Percentiles rank a stretch among this genome's conserved stretches.
Evolutionary conservation across 306 rosid species (phyloP).

Genomic region (Geum urbanum): DNA sequence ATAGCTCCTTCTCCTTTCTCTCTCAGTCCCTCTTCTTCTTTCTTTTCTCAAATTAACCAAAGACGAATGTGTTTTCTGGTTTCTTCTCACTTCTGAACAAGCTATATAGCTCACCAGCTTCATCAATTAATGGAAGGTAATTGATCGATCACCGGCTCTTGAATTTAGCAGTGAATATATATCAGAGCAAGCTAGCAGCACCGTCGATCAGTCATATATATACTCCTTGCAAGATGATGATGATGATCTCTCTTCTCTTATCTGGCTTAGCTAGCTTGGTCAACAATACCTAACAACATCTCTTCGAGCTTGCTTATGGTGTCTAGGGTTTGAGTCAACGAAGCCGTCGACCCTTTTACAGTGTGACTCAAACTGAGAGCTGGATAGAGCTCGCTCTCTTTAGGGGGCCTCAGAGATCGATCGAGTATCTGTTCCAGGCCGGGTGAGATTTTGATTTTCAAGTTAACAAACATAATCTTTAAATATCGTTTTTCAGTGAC

Average conservation of each 20-base stretch:
- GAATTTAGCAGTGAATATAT: background rate
- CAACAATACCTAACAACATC: background rate
- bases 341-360: background rate
- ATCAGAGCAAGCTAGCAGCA: background rate
- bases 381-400: slow-evolving; percentile 3
- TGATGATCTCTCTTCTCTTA: slow-evolving; percentile 7
- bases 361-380: background rate
- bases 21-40: slow-evolving; percentile 10
- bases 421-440: background rate
- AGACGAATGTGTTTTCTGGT: slow-evolving; percentile 10
- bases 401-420: background rate
- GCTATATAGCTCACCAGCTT: background rate
- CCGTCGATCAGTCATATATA: background rate
- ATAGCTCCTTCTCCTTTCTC: slow-evolving; percentile 21
- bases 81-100: slow-evolving; percentile 13
- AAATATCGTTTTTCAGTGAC: background rate
- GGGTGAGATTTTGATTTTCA: background rate
- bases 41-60: slow-evolving; percentile 7
- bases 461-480: background rate
- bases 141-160: background rate
- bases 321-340: background rate
- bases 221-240: background rate
- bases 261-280: background rate
- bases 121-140: slow-evolving; percentile 8
- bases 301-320: background rate